Percentiles rank a stretch among this genome's conserved stretches.
These are phyloP conservation scores for Pyricularia grisea DNA, from an alignment of 2,329 filamentous ascomycete genomes.

Conservation along the genomic window DNA sequence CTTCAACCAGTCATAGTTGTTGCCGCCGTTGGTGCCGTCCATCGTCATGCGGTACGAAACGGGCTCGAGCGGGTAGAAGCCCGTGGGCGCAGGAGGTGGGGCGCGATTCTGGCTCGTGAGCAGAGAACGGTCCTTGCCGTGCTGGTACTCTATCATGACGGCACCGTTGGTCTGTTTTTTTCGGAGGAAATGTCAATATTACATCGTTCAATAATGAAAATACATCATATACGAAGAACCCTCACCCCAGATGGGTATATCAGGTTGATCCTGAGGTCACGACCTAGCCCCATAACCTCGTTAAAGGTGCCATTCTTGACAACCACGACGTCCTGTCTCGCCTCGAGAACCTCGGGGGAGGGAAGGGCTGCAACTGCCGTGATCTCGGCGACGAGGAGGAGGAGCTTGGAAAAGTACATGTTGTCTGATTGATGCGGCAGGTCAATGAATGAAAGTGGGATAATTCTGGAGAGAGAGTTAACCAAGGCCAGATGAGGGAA, in stretches of 20 bases:
- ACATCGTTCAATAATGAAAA: neutral
- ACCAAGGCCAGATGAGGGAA: neutral
- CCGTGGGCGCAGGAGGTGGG: neutral
- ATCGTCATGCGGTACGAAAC: neutral
- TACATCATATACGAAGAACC: too few species aligned
- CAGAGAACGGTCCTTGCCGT: slow-evolving; percentile 1
- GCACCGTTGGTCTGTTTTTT: slow-evolving; percentile 1
- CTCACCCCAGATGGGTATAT: neutral
- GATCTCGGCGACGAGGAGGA: neutral
- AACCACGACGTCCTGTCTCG: neutral
- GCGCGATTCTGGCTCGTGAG: neutral
- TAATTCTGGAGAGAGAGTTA: neutral
- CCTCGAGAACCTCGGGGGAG: neutral
- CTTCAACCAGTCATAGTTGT: neutral
- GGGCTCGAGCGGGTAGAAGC: neutral
- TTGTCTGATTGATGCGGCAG: neutral
- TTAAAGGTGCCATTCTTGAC: neutral
- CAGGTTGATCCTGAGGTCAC: neutral
- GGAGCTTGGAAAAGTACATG: neutral
- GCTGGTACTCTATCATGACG: slow-evolving; percentile 5
- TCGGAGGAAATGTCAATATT: neutral
- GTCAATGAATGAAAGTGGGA: neutral
- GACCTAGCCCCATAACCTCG: neutral
- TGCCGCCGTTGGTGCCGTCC: neutral
- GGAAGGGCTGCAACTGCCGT: neutral